Base-by-base conservation (phyloP, 2,329 filamentous ascomycete genomes). In the Colletotrichum sp. region DNA sequence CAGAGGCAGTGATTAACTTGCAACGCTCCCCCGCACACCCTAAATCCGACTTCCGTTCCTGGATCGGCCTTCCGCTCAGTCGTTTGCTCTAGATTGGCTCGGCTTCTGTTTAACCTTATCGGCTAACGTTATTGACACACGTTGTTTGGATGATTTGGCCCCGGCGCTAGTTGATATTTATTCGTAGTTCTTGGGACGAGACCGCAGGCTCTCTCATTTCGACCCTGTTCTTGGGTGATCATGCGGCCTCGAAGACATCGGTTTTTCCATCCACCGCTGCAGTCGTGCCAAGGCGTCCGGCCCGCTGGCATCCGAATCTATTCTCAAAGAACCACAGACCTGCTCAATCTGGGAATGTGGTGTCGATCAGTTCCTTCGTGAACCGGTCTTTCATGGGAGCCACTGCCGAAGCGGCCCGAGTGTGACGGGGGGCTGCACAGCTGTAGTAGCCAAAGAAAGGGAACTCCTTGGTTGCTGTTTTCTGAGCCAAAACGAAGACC, bases 61-160 rank as follows among this genome's bases (percentile, higher is more conserved):
- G 57, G 67, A 48, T 12, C 34, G 26, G 28, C 26, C 16, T 43
- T 59, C 67, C 57, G 67, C 24, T 32, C 21, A 12, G 28, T 48
- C n/a, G 55, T 63, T 59, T 63, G 57, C 34, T 6, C 36, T 70
- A 63, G 10, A 52, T 70, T 70, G 36, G 67, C 67, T 69, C 32
- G 34, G 67, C 67, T 52, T 24, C 60, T 24, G 26, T 52, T 70
- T 63, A 70, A 70, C 67, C 67, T 63, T 70, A 70, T 70, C 57
- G 36, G 28, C 26, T 28, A 70, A 52, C 24, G 55, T 63, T 70
- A 26, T 34, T 63, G 57, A 52, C 21, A 63, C 12, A 15, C 18
- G 26, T 34, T 63, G 18, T 55, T 70, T 13, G 67, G 18, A 24
- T 13, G 52, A 43, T 15, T 28, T 52, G 26, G 7, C 24, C 16